Base-by-base conservation (phyloP, 805 yeast genomes). In the Ogataea thermomethanolica region DNA sequence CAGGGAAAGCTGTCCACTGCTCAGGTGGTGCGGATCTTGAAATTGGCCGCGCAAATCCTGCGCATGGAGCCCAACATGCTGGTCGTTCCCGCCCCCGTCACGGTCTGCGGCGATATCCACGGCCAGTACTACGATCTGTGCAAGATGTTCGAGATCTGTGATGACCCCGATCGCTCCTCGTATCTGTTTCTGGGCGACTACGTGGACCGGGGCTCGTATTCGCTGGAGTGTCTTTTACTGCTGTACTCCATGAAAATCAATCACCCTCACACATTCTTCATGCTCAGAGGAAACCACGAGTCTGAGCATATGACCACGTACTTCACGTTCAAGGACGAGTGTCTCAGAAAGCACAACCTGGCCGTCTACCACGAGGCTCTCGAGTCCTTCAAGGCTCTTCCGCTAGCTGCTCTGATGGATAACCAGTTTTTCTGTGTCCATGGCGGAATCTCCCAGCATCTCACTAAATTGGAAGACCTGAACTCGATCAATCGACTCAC, bases 101-200 rank as follows among this genome's bases (percentile, higher is more conserved):
- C 95, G 1, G 90, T 93, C 3, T 88, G 96, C 63, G 99, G 99
- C 38, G 98, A 91, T 62, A 78, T 91, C 10, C 98, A 91, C 62
- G 99, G 99, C 12, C 98, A 93, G 61, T 91, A 76, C 63, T 89
- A 76, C 59, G 99, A 93, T 64, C 69, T 93, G 51, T 71, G 90
- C 76, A 89, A 89, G 62, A 66, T 91, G 44, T 84, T 91, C 53
- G 96, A 90, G 56, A 89, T 89, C 33, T 96, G 96, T 30, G 98
- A 97, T 3, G 81, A 84, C 54, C 96, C 97, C 9, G 70, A 66
- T 11, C 62, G 55, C 10, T 86, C 95, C 1, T 73, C 82, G 17
- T 91, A 88, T 59, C 66, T 91, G 40, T 91, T 91, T 56, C 66
- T 91, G 41, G 98, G 98, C 7, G 98, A 91, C 64, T 90, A 91